Conservation (phyloP, 768 basidiomycete species). For the Holtermanniella nyarrowii region DNA sequence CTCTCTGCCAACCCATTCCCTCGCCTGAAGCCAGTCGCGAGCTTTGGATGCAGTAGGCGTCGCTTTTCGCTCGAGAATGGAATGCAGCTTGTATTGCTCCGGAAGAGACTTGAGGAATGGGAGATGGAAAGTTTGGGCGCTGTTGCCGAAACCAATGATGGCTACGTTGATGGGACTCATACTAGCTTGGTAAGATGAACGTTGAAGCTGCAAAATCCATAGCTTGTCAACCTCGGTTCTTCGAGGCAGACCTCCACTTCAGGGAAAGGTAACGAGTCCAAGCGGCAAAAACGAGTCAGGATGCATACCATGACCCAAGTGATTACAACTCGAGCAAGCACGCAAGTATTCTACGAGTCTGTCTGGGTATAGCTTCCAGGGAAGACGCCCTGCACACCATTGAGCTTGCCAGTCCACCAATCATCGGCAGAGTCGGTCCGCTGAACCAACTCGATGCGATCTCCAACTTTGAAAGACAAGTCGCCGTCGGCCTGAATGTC, state of each 20-base stretch:
- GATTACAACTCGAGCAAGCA: too few species aligned
- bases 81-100: conserved; percentile 41
- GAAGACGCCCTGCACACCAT: conserved; percentile 62
- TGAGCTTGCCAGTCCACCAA: conserved; percentile 72
- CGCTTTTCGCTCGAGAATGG: conserved; percentile 42
- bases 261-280: too few species aligned
- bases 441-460: conserved; percentile 64
- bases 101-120: conserved; percentile 51
- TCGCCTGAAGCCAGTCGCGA: not conserved
- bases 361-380: conserved; percentile 46
- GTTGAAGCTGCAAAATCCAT: too few species aligned
- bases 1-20: conserved; percentile 4
- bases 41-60: conserved; percentile 63
- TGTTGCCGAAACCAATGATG: conserved; percentile 65
- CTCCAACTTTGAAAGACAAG: conserved; percentile 63
- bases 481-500: conserved; percentile 65
- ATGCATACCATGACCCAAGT: too few species aligned
- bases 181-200: not conserved
- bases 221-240: too few species aligned
- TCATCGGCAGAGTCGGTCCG: conserved; percentile 60
- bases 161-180: conserved; percentile 55
- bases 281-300: too few species aligned
- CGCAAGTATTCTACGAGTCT: conserved; percentile 20
- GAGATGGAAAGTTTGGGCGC: conserved; percentile 66
- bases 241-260: too few species aligned